Evolutionary conservation across 2,329 filamentous ascomycete species (phyloP).

Genomic region (Trichoderma endophyticum): DNA sequence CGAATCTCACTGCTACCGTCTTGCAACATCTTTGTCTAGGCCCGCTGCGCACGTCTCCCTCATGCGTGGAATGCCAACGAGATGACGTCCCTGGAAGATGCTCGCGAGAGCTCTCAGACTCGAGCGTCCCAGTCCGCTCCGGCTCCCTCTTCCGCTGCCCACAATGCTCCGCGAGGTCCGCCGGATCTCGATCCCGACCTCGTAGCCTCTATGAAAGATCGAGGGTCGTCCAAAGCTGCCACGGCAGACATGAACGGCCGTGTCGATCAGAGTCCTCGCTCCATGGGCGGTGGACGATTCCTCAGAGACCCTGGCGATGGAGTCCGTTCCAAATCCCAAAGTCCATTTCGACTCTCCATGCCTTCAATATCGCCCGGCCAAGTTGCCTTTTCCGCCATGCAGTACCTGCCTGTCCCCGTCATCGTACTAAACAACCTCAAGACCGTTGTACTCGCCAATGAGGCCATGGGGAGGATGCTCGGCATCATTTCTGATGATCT

Average conservation of each 20-base stretch:
- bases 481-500: constrained; percentile 50
- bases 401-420: constrained; percentile 70
- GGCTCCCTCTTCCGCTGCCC: constrained; percentile 20
- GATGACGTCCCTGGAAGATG: constrained; percentile 33
- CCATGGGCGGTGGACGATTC: constrained; percentile 32
- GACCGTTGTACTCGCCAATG: constrained; percentile 70
- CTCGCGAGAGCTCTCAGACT: constrained; percentile 30
- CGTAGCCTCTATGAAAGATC: constrained; percentile 20
- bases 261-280: constrained; percentile 28
- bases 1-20: neutral
- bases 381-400: constrained; percentile 64
- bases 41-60: neutral
- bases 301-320: constrained; percentile 31
- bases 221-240: constrained; percentile 8
- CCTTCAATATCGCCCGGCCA: constrained; percentile 49
- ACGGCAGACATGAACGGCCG: neutral
- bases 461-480: constrained; percentile 68
- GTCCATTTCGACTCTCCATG: constrained; percentile 42
- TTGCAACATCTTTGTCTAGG: neutral
- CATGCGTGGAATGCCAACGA: constrained; percentile 24
- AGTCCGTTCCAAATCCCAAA: constrained; percentile 36
- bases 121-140: constrained; percentile 24
- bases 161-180: constrained; percentile 23
- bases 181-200: constrained; percentile 20
- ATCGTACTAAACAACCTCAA: constrained; percentile 67